A percentile compares a stretch with the other conserved stretches of the same genome.
These are phyloP conservation scores for Puccinia novopanici DNA, from an alignment of 1,284 basidiomycete genomes.

Conservation along the genomic window DNA sequence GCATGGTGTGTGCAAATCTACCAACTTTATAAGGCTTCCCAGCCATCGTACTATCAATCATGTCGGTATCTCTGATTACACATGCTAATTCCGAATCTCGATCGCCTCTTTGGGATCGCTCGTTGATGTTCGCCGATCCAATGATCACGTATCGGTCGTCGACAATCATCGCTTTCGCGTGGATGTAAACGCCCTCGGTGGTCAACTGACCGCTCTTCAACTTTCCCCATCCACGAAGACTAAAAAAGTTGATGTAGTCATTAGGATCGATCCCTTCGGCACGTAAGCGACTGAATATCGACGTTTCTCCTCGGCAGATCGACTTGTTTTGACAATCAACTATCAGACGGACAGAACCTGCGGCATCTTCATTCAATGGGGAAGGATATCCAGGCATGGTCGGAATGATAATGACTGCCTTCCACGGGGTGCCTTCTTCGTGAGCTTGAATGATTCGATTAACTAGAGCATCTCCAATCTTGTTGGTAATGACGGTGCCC, in stretches of 20 bases:
- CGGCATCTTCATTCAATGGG: slow-evolving; percentile 88
- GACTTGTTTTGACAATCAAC: slow-evolving; percentile 89
- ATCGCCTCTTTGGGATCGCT: slow-evolving; percentile 90
- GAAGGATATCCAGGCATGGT: slow-evolving; percentile 90
- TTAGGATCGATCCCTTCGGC: slow-evolving; percentile 90
- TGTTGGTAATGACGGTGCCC: slow-evolving; percentile 85
- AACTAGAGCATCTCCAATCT: slow-evolving; percentile 91
- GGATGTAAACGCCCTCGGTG: slow-evolving; percentile 83
- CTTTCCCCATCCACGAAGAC: slow-evolving; percentile 89
- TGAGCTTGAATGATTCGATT: slow-evolving; percentile 87
- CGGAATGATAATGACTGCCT: slow-evolving; percentile 89
- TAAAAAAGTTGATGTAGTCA: slow-evolving; percentile 89
- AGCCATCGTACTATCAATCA: slow-evolving; percentile 88
- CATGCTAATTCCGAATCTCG: slow-evolving; percentile 93
- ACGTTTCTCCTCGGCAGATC: slow-evolving; percentile 83
- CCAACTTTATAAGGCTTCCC: slow-evolving; percentile 94
- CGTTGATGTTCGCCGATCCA: slow-evolving; percentile 99
- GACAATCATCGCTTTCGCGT: slow-evolving; percentile 87
- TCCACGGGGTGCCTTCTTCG: slow-evolving; percentile 78
- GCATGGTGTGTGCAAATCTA: slow-evolving; percentile 89
- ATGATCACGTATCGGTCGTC: slow-evolving; percentile 97
- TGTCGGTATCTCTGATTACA: slow-evolving; percentile 91
- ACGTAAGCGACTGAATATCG: slow-evolving; percentile 82
- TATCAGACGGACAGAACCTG: slow-evolving; percentile 87
- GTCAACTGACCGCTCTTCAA: slow-evolving; percentile 79